Conservation (phyloP, 2,329 filamentous ascomycete genomes). For the Neoscytalidium dimidiatum region DNA sequence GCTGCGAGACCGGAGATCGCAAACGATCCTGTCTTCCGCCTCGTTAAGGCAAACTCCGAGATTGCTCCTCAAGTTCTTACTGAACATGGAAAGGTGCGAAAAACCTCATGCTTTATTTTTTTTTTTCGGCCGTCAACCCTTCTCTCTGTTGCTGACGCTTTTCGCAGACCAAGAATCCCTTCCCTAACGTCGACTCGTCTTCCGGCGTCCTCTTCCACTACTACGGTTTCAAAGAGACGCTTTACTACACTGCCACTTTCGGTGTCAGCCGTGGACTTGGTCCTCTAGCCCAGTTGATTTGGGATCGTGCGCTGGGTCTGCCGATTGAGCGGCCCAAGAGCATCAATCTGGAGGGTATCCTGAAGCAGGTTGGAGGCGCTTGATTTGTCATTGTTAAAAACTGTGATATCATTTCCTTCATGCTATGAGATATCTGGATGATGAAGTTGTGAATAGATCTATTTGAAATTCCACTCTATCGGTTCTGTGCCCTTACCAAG, state of each 20-base stretch:
- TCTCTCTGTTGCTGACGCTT: not conserved
- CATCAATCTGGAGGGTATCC: conserved; percentile 85
- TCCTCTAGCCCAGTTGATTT: conserved; percentile 90
- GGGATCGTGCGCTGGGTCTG: conserved; percentile 90
- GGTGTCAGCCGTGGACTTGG: conserved; percentile 75
- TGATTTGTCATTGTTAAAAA: not conserved
- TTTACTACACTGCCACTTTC: conserved; percentile 83
- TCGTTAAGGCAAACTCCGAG: conserved; percentile 90
- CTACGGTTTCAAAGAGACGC: conserved; percentile 94
- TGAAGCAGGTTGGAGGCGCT: conserved; percentile 55
- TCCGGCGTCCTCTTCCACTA: conserved; percentile 97
- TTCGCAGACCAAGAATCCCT: conserved; percentile 83
- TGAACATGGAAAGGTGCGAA: conserved; percentile 79
- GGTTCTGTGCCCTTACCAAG: no score
- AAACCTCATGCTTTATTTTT: not conserved
- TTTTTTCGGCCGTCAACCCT: not conserved
- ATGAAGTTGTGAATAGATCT: not conserved
- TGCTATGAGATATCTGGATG: not conserved
- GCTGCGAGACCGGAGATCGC: conserved; percentile 81
- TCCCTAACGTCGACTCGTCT: conserved; percentile 92
- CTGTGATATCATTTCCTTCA: not conserved
- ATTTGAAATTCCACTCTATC: not conserved
- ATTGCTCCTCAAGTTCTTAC: conserved; percentile 88
- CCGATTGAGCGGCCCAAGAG: conserved; percentile 98
- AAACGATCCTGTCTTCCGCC: conserved; percentile 84